A percentile compares a stretch with the other conserved stretches of the same genome.
Evolutionary conservation across 768 basidiomycete species (phyloP).

Genomic region (Termitomyces sp.): DNA sequence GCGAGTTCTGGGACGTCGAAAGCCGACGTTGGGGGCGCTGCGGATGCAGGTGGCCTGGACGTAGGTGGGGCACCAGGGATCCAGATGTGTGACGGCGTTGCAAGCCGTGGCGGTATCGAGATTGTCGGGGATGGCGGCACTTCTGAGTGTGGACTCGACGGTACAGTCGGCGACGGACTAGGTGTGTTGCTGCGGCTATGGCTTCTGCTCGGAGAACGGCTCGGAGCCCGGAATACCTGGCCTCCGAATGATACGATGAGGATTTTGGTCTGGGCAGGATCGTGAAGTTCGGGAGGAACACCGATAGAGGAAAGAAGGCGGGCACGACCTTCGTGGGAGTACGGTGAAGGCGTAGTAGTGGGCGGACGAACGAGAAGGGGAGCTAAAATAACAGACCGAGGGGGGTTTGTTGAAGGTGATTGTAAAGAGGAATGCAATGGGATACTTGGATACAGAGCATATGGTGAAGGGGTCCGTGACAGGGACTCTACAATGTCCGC

Average conservation of each 20-base stretch:
- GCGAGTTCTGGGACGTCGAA: constrained; percentile 18
- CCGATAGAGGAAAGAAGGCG: constrained; percentile 55
- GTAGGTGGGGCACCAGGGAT: constrained; percentile 58
- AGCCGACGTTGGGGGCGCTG: not conserved
- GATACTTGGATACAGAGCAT: constrained; percentile 37
- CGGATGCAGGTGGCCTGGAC: constrained; percentile 25
- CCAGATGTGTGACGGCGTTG: constrained; percentile 52
- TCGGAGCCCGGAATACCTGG: constrained; percentile 62
- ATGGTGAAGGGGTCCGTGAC: constrained; percentile 22
- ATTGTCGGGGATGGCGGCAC: not conserved
- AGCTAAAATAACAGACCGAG: constrained; percentile 41
- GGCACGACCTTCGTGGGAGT: constrained; percentile 50
- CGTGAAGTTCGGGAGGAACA: constrained; percentile 48
- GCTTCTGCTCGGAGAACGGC: constrained; percentile 32
- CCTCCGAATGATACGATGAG: constrained; percentile 81
- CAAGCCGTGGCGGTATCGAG: constrained; percentile 29
- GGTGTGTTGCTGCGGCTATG: constrained; percentile 25
- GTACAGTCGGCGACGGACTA: not conserved
- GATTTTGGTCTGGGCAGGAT: constrained; percentile 48
- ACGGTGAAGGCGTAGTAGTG: constrained; percentile 34
- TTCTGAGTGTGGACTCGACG: not conserved
- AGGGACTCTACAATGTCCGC: constrained; percentile 43
- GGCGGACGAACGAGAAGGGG: constrained; percentile 73
- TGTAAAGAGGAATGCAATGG: constrained; percentile 26
- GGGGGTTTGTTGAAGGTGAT: constrained; percentile 16